Base-by-base conservation (phyloP, 495 filamentous ascomycete species). In the Aspergillus avenaceus region DNA sequence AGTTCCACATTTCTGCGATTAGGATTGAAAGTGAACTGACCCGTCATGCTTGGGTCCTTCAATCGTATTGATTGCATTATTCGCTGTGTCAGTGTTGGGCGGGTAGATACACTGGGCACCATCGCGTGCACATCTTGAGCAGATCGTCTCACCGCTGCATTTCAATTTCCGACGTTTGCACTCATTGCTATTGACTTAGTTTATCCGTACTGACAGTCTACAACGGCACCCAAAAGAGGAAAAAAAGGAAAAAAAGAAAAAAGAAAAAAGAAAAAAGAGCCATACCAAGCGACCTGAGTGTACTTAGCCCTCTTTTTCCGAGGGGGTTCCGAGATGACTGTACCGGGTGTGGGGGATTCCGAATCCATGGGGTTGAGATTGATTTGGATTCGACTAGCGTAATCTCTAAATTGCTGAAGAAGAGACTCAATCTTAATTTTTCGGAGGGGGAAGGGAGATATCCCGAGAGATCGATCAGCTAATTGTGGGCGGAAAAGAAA, bases 141-240 rank as follows among this genome's bases (percentile, higher is more conserved):
- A 96, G 1, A 85, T 83, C 1, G 70, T 76, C 50, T 90, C 81
- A 42, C 90, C 90, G 62, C 90, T 91, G 66, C 90, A 96, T 63
- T 93, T 95, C 65, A 95, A 86, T 69, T 96, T 95, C 37, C 90
- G 84, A 19, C 89, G 77, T 58, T 95, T 95, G 71, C 90, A 96
- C 61, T 96, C 87, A 60, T 91, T 95, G 56, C 76, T 79, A 34
- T 8, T 2, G 29, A 34, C 41, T n/a, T 3, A 31, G 46, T 58
- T 52, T 63, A 54, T 24, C 25, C 37, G 31, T 25, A 45, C 4
- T 21, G 16, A 16, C 5, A 8, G 27, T 36, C 22, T 31, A 27
- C 18, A 36, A 11, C 19, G 26, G 48, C 5, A n/a, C 21, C 1
- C 9, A 45, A 5, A 24, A 9, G 0, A n/a, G n/a, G n/a, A n/a